Percentiles rank a stretch among this genome's conserved stretches.
Evolutionary conservation across 1,284 basidiomycete species (phyloP).

Genomic region (Wolfiporia cocos): DNA sequence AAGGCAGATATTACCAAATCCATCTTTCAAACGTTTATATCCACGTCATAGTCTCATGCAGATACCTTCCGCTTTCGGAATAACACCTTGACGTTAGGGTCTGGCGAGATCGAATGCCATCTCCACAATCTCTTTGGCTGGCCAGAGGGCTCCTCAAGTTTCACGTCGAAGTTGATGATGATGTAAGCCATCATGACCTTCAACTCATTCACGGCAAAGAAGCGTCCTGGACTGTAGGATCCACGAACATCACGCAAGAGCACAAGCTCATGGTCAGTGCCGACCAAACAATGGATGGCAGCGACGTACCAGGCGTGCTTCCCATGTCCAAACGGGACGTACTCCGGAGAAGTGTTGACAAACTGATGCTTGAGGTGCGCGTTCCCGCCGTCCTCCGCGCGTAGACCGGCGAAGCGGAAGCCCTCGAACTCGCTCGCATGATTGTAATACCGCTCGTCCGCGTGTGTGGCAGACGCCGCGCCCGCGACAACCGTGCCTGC

Average conservation of each 20-base stretch:
- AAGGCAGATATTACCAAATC: too few species aligned
- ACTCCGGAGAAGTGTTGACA: constrained; percentile 19
- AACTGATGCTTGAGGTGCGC: constrained; percentile 16
- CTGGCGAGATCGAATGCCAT: constrained; percentile 2
- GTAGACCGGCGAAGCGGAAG: constrained; percentile 37
- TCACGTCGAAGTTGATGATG: constrained; percentile 18
- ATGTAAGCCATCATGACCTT: constrained; percentile 21
- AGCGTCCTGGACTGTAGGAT: constrained; percentile 18
- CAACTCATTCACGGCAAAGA: constrained; percentile 20
- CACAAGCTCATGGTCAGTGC: not conserved
- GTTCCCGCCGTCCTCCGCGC: constrained; percentile 17
- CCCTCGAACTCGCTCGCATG: constrained; percentile 35
- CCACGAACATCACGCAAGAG: not conserved
- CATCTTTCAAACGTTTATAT: too few species aligned
- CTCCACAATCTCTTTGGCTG: constrained; percentile 7
- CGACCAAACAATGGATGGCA: not conserved
- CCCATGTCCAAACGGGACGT: constrained; percentile 25
- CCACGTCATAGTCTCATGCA: too few species aligned
- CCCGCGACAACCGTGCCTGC: constrained; percentile 33
- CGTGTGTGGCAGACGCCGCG: constrained; percentile 34
- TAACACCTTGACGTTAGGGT: constrained; percentile 3
- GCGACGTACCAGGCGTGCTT: constrained; percentile 22
- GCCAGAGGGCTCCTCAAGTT: constrained; percentile 11
- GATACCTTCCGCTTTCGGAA: constrained; percentile 9
- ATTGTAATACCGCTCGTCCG: constrained; percentile 32